phyloP scores from a whole-genome alignment of 306 rosid species.

The Vigna mungo region DNA sequence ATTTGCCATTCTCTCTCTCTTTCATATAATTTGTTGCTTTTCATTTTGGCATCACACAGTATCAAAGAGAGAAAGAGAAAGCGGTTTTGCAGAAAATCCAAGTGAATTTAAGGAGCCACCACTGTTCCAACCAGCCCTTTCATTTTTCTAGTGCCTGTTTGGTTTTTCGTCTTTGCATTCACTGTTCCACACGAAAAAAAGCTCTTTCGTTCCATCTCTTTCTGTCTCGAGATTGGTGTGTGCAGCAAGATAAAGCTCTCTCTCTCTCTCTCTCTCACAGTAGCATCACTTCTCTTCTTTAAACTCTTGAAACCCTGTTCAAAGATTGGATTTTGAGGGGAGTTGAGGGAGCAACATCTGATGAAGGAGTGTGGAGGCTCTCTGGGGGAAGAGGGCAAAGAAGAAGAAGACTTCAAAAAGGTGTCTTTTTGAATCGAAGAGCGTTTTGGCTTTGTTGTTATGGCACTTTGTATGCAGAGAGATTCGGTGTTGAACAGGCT shows the following conservation, averaged over 20 bases:
- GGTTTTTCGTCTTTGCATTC: slow-evolving; percentile 21
- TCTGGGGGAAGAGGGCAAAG: slow-evolving; percentile 79
- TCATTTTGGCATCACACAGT: slow-evolving; percentile 58
- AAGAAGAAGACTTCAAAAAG: slow-evolving; percentile 40
- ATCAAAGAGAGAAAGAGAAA: slow-evolving; percentile 34
- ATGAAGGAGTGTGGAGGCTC: slow-evolving; percentile 95
- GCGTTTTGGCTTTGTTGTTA: slow-evolving; percentile 23
- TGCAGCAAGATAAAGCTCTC: slow-evolving; percentile 36
- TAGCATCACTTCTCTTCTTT: background rate
- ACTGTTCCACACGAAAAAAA: slow-evolving; percentile 35
- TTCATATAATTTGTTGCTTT: slow-evolving; percentile 31
- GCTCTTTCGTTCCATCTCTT: slow-evolving; percentile 41
- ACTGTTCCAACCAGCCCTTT: background rate
- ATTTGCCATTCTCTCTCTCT: slow-evolving; percentile 35
- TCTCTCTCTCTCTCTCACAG: background rate
- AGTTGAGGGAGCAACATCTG: slow-evolving; percentile 34
- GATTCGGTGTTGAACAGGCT: slow-evolving; percentile 48
- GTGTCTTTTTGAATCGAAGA: background rate
- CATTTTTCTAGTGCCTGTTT: background rate
- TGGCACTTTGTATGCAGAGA: slow-evolving; percentile 58
- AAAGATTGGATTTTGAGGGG: slow-evolving; percentile 39
- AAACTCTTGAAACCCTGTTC: slow-evolving; percentile 18
- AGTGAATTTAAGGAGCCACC: slow-evolving; percentile 19
- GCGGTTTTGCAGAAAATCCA: slow-evolving; percentile 34
- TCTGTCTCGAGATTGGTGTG: slow-evolving; percentile 69